phyloP scores from a whole-genome alignment of 495 filamentous ascomycete genomes.

The Hypomontagnella monticulosa region DNA sequence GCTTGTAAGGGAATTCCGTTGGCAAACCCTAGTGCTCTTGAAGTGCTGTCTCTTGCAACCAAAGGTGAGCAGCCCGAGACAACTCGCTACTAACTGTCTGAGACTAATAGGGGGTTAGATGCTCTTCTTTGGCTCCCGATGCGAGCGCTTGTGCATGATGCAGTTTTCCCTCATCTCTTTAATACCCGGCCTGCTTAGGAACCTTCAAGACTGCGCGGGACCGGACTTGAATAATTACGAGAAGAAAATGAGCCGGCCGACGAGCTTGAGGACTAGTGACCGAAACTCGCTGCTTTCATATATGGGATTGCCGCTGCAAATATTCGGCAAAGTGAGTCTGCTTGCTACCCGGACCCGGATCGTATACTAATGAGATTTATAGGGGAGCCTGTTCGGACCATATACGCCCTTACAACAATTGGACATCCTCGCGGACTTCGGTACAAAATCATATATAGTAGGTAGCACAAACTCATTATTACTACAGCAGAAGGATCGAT shows the following conservation, averaged over 20 bases:
- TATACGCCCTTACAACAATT: constrained; percentile 97
- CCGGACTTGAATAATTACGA: constrained; percentile 88
- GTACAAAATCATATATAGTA: constrained; percentile 96
- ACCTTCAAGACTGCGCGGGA: constrained; percentile 89
- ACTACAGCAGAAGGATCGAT: constrained; percentile 93
- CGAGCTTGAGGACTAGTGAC: constrained; percentile 90
- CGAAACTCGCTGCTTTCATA: constrained; percentile 88
- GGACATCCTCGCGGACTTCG: constrained; percentile 90
- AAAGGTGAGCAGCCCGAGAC: constrained; percentile 68
- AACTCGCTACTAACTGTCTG: not conserved
- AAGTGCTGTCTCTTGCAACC: constrained; percentile 94
- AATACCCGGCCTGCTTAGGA: constrained; percentile 87
- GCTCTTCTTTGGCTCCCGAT: constrained; percentile 96
- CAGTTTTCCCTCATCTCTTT: constrained; percentile 95
- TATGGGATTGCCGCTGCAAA: constrained; percentile 93
- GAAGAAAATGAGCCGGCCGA: constrained; percentile 76
- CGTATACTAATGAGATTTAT: constrained; percentile 22
- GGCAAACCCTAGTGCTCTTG: constrained; percentile 91
- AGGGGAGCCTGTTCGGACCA: constrained; percentile 94
- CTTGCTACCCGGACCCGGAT: not conserved
- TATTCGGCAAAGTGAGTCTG: constrained; percentile 85
- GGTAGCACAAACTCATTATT: constrained; percentile 96
- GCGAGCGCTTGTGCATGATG: constrained; percentile 95
- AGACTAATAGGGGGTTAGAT: constrained; percentile 67
- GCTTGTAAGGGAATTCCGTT: constrained; percentile 90